These are phyloP conservation scores for Garcia nutans DNA, from an alignment of 345 rosid genomes.

Conservation along the genomic window DNA sequence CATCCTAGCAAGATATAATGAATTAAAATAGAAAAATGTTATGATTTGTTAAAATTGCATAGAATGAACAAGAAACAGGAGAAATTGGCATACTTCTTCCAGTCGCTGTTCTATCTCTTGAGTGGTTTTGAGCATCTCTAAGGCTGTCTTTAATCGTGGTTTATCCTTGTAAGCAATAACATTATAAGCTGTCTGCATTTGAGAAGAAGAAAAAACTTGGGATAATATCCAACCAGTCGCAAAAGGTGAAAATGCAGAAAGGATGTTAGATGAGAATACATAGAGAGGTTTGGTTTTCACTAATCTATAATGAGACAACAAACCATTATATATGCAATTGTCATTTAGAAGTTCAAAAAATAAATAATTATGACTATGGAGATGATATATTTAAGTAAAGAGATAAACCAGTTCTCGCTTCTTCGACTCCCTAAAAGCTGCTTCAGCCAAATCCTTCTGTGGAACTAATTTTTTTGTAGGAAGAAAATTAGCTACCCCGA, in stretches of 20 bases:
- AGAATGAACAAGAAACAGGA: not conserved
- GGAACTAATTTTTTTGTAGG: conserved; percentile 89
- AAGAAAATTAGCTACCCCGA: conserved; percentile 65
- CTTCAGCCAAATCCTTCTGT: conserved; percentile 77
- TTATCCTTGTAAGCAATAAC: conserved; percentile 74
- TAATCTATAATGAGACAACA: not conserved
- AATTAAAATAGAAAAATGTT: no score
- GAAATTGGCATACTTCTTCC: conserved; percentile 44
- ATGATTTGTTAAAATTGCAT: no score
- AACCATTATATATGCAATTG: not conserved
- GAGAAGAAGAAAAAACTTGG: not conserved
- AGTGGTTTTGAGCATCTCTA: conserved; percentile 75
- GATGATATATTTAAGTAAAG: conserved; percentile 15
- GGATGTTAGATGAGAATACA: not conserved
- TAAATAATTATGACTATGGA: not conserved
- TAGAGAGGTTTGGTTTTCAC: not conserved
- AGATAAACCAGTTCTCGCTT: conserved; percentile 61
- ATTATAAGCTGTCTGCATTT: conserved; percentile 64
- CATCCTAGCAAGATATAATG: no score
- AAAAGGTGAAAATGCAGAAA: not conserved
- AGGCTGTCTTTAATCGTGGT: conserved; percentile 71
- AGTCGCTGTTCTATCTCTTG: conserved; percentile 65
- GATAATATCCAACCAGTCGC: not conserved
- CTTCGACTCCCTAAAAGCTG: conserved; percentile 60
- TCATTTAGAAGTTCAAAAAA: not conserved